Evolutionary conservation across 352 stramenopile species (phyloP).

Genomic region (Aphanomyces invadans): DNA sequence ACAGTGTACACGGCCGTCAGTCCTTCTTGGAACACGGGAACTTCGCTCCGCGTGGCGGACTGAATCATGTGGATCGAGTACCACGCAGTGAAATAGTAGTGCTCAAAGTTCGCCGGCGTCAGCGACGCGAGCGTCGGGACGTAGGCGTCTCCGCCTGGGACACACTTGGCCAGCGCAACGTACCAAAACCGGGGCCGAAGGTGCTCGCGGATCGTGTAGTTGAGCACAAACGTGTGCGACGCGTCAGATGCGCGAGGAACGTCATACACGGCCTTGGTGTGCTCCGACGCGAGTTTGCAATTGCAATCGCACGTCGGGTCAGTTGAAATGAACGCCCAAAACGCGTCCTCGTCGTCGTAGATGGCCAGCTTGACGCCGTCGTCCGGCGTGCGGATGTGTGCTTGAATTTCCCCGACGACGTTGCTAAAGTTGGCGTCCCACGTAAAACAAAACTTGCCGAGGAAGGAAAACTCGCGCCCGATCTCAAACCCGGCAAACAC

Average conservation of each 20-base stretch:
- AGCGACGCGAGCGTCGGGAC: slow-evolving; percentile 56
- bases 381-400: slow-evolving; percentile 55
- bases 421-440: slow-evolving; percentile 16
- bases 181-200: slow-evolving; percentile 31
- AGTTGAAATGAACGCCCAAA: slow-evolving; percentile 70
- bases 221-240: slow-evolving; percentile 48
- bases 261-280: slow-evolving; percentile 67
- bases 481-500: slow-evolving; percentile 55
- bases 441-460: slow-evolving; percentile 76
- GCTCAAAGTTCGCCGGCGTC: slow-evolving; percentile 55
- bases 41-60: slow-evolving; percentile 40
- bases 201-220: slow-evolving; percentile 38
- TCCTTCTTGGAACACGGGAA: slow-evolving; percentile 57
- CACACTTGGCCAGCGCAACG: slow-evolving; percentile 58
- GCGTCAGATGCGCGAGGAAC: slow-evolving; percentile 41
- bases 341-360: slow-evolving; percentile 72
- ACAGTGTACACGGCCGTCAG: slow-evolving; percentile 46
- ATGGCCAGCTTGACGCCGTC: slow-evolving; percentile 57
- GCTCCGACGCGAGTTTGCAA: slow-evolving; percentile 59
- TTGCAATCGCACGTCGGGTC: slow-evolving; percentile 49
- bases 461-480: slow-evolving; percentile 62
- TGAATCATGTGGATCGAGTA: slow-evolving; percentile 76
- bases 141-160: slow-evolving; percentile 53
- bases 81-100: slow-evolving; percentile 76
- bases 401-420: slow-evolving; percentile 42